phyloP scores from a whole-genome alignment of 179 eudicot species.

The Silene noctiflora region DNA sequence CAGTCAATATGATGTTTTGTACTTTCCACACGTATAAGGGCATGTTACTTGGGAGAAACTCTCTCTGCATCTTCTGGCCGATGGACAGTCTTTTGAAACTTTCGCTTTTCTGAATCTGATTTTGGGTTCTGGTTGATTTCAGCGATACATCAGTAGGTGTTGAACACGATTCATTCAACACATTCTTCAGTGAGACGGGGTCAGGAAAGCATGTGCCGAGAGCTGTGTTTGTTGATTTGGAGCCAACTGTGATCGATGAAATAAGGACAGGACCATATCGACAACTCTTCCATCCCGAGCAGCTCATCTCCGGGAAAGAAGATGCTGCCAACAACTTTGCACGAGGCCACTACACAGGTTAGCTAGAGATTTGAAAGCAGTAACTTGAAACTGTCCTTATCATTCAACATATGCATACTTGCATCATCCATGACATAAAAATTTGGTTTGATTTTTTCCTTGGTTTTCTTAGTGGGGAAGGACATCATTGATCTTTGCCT shows the following conservation, averaged over 20 bases:
- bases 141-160: slow-evolving; percentile 58
- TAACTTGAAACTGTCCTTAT: neutral
- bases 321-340: slow-evolving; percentile 85
- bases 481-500: slow-evolving; percentile 63
- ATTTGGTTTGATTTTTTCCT: neutral
- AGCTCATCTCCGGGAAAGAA: slow-evolving; percentile 79
- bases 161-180: slow-evolving; percentile 65
- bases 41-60: neutral
- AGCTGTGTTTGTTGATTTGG: slow-evolving; percentile 72
- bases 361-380: neutral
- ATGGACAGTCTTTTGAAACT: neutral
- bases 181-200: slow-evolving; percentile 78
- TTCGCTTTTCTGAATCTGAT: neutral
- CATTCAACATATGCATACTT: neutral
- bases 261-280: slow-evolving; percentile 61
- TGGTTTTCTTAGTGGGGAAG: slow-evolving; percentile 45
- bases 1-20: no score
- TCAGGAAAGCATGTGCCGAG: slow-evolving; percentile 84
- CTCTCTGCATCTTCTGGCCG: neutral
- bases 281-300: slow-evolving; percentile 79
- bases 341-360: slow-evolving; percentile 79
- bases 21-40: no score
- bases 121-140: slow-evolving; percentile 24
- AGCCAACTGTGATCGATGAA: slow-evolving; percentile 82
- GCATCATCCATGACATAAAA: neutral